Percentiles rank a stretch among this genome's conserved stretches.
Evolutionary conservation across 2,329 filamentous ascomycete species (phyloP).

Genomic region (Apiospora saccharicola): DNA sequence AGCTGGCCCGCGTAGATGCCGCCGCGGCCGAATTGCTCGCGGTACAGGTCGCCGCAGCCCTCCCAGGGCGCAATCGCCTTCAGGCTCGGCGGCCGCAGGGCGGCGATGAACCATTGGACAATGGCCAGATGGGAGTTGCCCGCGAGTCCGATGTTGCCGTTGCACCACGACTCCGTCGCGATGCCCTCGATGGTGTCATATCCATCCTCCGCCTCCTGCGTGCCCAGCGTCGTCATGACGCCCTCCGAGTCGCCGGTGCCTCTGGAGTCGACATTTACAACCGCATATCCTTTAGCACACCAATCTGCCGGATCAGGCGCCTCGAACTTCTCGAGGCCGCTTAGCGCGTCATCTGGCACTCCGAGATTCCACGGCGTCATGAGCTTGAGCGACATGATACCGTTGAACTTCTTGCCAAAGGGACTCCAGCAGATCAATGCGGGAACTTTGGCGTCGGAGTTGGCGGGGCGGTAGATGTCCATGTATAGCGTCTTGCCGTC

Average conservation of each 20-base stretch:
- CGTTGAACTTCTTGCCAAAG: slow-evolving; percentile 38
- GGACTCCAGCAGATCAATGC: slow-evolving; percentile 35
- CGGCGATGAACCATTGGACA: slow-evolving; percentile 37
- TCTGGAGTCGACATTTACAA: slow-evolving; percentile 37
- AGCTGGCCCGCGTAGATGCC: slow-evolving; percentile 34
- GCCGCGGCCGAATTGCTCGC: slow-evolving; percentile 36
- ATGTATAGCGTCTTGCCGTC: slow-evolving; percentile 34
- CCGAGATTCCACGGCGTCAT: slow-evolving; percentile 32
- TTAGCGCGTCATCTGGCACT: slow-evolving; percentile 28
- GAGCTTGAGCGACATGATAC: slow-evolving; percentile 28
- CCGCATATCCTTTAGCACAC: slow-evolving; percentile 35
- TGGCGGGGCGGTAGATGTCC: slow-evolving; percentile 36
- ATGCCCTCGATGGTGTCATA: slow-evolving; percentile 38
- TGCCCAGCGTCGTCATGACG: slow-evolving; percentile 32
- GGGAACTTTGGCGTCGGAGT: slow-evolving; percentile 28
- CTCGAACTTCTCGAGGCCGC: slow-evolving; percentile 34
- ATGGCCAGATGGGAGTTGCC: slow-evolving; percentile 39
- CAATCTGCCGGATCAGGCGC: slow-evolving; percentile 37
- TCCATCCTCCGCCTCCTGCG: slow-evolving; percentile 37
- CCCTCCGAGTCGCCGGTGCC: slow-evolving; percentile 35
- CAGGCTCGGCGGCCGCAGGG: slow-evolving; percentile 30
- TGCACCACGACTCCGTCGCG: slow-evolving; percentile 36
- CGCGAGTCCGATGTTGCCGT: slow-evolving; percentile 33
- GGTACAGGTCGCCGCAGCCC: slow-evolving; percentile 34
- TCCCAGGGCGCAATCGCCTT: slow-evolving; percentile 34